These are phyloP conservation scores for Dichotomocladium elegans DNA, from an alignment of 371 early-diverging fungal genomes.

Conservation along the genomic window DNA sequence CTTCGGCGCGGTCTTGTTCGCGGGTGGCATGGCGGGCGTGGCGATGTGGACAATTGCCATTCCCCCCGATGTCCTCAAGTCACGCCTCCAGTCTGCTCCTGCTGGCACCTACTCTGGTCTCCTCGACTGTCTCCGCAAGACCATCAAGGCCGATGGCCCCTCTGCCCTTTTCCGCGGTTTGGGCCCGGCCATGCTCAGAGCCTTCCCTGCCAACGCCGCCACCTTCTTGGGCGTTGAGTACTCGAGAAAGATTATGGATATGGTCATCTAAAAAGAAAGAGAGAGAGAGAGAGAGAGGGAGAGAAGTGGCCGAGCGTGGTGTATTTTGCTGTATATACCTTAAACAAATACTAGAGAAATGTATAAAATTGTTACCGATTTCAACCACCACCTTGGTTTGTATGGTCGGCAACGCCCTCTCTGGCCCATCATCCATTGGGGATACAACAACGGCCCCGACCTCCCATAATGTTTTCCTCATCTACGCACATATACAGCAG, in stretches of 20 bases:
- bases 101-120: slow-evolving; percentile 89
- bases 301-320: no score
- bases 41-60: slow-evolving; percentile 84
- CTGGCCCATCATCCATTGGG: background rate
- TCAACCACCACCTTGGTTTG: background rate
- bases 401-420: background rate
- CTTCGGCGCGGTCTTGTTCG: slow-evolving; percentile 81
- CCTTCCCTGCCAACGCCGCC: slow-evolving; percentile 94
- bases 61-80: slow-evolving; percentile 97
- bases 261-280: slow-evolving; percentile 23
- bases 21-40: slow-evolving; percentile 93
- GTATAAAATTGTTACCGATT: background rate
- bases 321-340: background rate
- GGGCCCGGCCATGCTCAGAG: slow-evolving; percentile 93
- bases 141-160: slow-evolving; percentile 85
- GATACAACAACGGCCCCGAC: background rate
- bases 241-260: slow-evolving; percentile 43
- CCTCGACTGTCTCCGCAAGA: slow-evolving; percentile 74
- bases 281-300: no score
- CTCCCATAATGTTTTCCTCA: no score
- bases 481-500: no score
- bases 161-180: slow-evolving; percentile 94
- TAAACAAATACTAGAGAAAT: background rate
- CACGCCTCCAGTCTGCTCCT: slow-evolving; percentile 93
- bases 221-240: slow-evolving; percentile 53